phyloP scores from a whole-genome alignment of 2,329 filamentous ascomycete species.

The Xylaria sp. region DNA sequence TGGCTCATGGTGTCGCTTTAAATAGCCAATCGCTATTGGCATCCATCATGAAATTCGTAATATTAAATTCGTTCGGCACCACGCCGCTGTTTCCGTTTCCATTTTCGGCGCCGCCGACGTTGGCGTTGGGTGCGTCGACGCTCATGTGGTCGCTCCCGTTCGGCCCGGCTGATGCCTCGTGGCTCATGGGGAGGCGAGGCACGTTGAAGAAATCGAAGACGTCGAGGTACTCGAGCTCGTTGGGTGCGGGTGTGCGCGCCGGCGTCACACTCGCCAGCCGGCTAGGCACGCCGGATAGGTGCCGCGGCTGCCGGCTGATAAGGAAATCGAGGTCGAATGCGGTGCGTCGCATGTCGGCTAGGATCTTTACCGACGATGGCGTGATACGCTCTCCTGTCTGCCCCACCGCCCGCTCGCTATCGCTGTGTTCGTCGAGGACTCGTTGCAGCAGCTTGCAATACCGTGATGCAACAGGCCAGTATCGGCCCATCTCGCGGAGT shows the following conservation, averaged over 20 bases:
- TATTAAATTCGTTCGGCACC: slow-evolving; percentile 73
- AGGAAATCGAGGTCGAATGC: slow-evolving; percentile 91
- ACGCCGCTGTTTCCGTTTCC: slow-evolving; percentile 34
- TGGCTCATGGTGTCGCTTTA: slow-evolving; percentile 53
- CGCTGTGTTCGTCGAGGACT: slow-evolving; percentile 86
- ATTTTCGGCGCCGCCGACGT: slow-evolving; percentile 25
- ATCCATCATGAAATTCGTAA: slow-evolving; percentile 81
- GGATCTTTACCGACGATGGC: slow-evolving; percentile 83
- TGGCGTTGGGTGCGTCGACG: slow-evolving; percentile 56
- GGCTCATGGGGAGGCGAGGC: slow-evolving; percentile 71
- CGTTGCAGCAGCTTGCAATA: slow-evolving; percentile 83
- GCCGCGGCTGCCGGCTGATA: slow-evolving; percentile 81
- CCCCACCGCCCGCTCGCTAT: slow-evolving; percentile 69
- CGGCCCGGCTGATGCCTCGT: slow-evolving; percentile 48
- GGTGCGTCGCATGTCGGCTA: slow-evolving; percentile 90
- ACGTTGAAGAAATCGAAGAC: slow-evolving; percentile 97
- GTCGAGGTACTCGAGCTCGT: slow-evolving; percentile 89
- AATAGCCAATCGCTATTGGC: slow-evolving; percentile 80
- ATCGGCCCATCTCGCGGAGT: slow-evolving; percentile 79
- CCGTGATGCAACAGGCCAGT: slow-evolving; percentile 86
- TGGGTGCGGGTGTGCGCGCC: slow-evolving; percentile 53
- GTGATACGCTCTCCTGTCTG: slow-evolving; percentile 76
- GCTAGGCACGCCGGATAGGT: slow-evolving; percentile 54
- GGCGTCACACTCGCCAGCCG: slow-evolving; percentile 66
- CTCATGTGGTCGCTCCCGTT: slow-evolving; percentile 39